phyloP scores from a whole-genome alignment of 148 eudicot genomes.

The Talinum fruticosum region DNA sequence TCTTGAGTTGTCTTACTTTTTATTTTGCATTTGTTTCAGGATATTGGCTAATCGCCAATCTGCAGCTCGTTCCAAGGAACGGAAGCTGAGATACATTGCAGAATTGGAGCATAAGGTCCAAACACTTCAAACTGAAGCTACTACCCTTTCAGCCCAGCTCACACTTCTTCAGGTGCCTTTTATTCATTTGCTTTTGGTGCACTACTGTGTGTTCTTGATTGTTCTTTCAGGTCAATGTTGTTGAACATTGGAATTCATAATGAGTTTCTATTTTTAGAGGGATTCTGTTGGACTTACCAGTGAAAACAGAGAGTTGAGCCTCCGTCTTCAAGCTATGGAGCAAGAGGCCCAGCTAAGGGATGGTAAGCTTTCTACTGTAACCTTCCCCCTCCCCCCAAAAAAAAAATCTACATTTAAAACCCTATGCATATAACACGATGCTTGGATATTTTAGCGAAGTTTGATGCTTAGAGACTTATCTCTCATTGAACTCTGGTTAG shows the following conservation, averaged over 20 bases:
- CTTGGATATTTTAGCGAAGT: no score
- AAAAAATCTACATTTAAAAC: no score
- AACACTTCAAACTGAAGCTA: constrained; percentile 43
- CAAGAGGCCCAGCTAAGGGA: constrained; percentile 92
- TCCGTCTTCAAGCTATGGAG: constrained; percentile 89
- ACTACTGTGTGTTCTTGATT: neutral
- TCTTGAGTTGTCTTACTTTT: neutral
- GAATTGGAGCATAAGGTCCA: constrained; percentile 55
- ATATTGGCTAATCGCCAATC: constrained; percentile 56
- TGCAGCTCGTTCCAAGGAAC: constrained; percentile 51
- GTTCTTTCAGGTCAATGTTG: neutral
- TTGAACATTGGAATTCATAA: neutral
- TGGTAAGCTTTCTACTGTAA: constrained; percentile 45
- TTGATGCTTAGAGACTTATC: no score
- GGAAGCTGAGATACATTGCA: constrained; percentile 42
- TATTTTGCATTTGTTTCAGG: constrained; percentile 21
- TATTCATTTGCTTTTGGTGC: neutral
- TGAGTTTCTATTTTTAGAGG: constrained; percentile 36
- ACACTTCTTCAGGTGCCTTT: constrained; percentile 37
- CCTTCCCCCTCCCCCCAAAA: no score
- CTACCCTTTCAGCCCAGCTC: constrained; percentile 41
- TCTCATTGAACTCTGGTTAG: no score
- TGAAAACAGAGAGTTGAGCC: constrained; percentile 80
- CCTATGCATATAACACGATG: no score
- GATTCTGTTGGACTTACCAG: constrained; percentile 70